Conservation (phyloP, 192 early-diverging fungal genomes). For the Coemansia sp. region DNA sequence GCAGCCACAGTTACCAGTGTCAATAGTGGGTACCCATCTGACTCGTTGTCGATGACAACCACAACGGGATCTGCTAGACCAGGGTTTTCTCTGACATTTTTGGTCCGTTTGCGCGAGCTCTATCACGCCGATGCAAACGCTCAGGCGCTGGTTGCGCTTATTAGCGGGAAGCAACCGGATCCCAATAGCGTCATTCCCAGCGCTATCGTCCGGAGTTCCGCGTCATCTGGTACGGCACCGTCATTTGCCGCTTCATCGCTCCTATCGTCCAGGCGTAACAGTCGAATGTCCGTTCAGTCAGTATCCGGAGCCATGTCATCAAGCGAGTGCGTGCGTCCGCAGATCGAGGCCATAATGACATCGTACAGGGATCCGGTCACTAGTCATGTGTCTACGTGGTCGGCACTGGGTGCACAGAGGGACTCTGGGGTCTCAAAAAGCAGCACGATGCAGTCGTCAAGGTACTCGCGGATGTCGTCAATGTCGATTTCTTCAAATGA, state of each 20-base stretch:
- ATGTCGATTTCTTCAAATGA: constrained; percentile 46
- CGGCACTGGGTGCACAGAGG: constrained; percentile 15
- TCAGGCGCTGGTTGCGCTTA: constrained; percentile 8
- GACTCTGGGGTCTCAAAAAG: background rate
- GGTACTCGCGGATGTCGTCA: constrained; percentile 38
- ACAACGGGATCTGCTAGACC: background rate
- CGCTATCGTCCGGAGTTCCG: constrained; percentile 11
- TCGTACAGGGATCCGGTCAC: constrained; percentile 29
- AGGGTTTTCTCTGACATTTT: constrained; percentile 36
- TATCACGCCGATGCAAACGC: constrained; percentile 29
- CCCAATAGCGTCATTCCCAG: constrained; percentile 27
- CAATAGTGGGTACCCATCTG: too few species aligned
- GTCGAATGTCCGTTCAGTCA: constrained; percentile 28
- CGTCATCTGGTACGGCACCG: background rate
- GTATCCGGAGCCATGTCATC: constrained; percentile 15
- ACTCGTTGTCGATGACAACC: background rate
- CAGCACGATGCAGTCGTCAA: background rate
- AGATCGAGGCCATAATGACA: constrained; percentile 38
- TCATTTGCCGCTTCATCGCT: background rate
- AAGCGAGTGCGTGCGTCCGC: constrained; percentile 26
- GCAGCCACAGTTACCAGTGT: background rate
- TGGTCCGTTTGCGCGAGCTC: constrained; percentile 24
- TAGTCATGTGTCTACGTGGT: constrained; percentile 38
- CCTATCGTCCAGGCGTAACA: constrained; percentile 4
- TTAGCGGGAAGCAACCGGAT: constrained; percentile 3